Evolutionary conservation across 441 rosid species (phyloP).

Genomic region (Pelargonium fulgidum): DNA sequence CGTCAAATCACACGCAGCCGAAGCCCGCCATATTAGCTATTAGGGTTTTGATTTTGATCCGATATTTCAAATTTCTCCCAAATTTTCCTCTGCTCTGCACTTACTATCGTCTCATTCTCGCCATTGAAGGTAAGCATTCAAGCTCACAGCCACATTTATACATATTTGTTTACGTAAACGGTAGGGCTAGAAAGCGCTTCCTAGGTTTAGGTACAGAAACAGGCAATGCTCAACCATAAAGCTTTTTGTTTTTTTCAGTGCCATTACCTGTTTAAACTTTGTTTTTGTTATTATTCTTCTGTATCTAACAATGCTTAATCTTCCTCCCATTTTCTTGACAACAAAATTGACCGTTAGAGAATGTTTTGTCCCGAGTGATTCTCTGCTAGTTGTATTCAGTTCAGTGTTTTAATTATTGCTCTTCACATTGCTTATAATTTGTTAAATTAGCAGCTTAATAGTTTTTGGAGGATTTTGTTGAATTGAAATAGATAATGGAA

Average conservation of each 20-base stretch:
- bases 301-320: too few species aligned
- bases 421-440: too few species aligned
- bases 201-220: not conserved
- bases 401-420: too few species aligned
- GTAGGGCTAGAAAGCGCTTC: not conserved
- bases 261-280: too few species aligned
- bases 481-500: conserved; percentile 32
- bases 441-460: not conserved
- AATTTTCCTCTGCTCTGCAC: not conserved
- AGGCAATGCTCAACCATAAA: not conserved
- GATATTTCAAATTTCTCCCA: not conserved
- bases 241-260: too few species aligned
- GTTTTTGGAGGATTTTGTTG: not conserved
- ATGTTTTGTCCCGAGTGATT: too few species aligned
- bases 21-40: not conserved
- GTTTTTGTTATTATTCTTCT: too few species aligned
- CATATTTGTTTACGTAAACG: not conserved
- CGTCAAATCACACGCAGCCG: not conserved
- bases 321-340: too few species aligned
- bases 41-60: not conserved
- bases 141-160: not conserved
- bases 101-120: not conserved
- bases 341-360: too few species aligned
- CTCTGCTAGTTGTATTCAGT: too few species aligned
- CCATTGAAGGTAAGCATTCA: not conserved